Evolutionary conservation across 2,329 filamentous ascomycete genomes (phyloP), one percentile per base, ranked within the genome.

Genomic region (Trichoderma semiorbis): DNA sequence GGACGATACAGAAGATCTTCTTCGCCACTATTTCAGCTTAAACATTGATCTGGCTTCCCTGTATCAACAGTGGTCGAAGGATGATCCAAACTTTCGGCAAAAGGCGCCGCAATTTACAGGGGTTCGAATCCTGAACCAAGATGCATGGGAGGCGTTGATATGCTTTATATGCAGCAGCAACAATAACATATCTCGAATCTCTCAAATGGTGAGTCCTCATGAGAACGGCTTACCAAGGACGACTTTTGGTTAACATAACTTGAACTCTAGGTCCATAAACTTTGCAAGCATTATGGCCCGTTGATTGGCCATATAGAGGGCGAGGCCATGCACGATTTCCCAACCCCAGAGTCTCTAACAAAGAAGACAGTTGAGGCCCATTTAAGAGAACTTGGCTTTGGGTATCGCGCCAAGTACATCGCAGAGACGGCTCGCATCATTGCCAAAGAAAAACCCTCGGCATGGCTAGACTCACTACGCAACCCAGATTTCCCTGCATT

Each of bases 161-260:
- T 91, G 92, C 71, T 99, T 99, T 81, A 99, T 99, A 74, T 99
- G 96, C 86, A 98, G 95, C 82, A 97, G 94, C 82, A 99, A 99
- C 83, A 99, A 99, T 83, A 98, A 99, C 79, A 99, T 99, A 73
- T 88, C 91, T 2, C 90, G 96, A 50, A 99, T 99, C 79, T 95
- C 93, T 6, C 93, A 97, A 81, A 99, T 99, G 96, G 94, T 92
- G 77, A 74, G 78, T 18, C 24, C 11, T 5, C 1, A 14, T 16
- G 12, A 2, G 3, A 21, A 16, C 12, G 21, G 14, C 8, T n/a
- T 39, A n/a, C 18, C 53, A 10, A 8, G 12, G 18, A 16, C 18
- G 1, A 21, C 16, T 68, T 73, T 26, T 65, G 36, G 39, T 21
- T 60, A 3, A 39, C 8, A 70, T n/a, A 18, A 26, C 5, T 11